phyloP scores from a whole-genome alignment of 371 early-diverging fungal genomes.

The Rhizopus stolonifer region DNA sequence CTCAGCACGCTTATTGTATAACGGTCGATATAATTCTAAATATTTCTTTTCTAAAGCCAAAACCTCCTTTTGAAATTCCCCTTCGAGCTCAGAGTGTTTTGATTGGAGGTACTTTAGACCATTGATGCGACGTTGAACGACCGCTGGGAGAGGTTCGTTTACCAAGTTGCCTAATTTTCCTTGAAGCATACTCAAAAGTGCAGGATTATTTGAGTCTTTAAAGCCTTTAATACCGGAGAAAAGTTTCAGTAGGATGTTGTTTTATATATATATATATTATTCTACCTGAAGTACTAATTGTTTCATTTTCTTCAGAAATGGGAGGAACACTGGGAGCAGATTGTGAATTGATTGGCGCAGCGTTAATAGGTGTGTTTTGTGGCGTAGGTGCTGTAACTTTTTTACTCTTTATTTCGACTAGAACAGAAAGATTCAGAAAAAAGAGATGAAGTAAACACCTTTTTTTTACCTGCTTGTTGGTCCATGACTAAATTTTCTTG shows the following conservation, averaged over 20 bases:
- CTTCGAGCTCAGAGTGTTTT: constrained; percentile 79
- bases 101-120: constrained; percentile 83
- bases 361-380: constrained; percentile 48
- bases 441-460: not conserved
- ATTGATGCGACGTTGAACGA: constrained; percentile 80
- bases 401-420: constrained; percentile 43
- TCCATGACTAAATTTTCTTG: constrained; percentile 18
- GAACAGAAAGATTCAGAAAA: not conserved
- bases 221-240: constrained; percentile 14
- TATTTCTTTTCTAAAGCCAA: constrained; percentile 94
- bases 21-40: constrained; percentile 77
- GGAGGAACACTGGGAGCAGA: constrained; percentile 38
- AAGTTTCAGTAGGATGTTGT: no score
- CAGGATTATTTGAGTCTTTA: constrained; percentile 36
- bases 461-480: constrained; percentile 32
- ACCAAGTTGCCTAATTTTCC: constrained; percentile 65
- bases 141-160: constrained; percentile 64
- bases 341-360: constrained; percentile 44
- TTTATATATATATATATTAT: no score
- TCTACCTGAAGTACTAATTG: constrained; percentile 38
- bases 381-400: constrained; percentile 47
- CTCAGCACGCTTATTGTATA: constrained; percentile 83
- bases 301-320: constrained; percentile 50
- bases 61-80: constrained; percentile 88
- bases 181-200: constrained; percentile 54